Evolutionary conservation across 345 rosid species (phyloP).

Genomic region (Laguncularia racemosa): DNA sequence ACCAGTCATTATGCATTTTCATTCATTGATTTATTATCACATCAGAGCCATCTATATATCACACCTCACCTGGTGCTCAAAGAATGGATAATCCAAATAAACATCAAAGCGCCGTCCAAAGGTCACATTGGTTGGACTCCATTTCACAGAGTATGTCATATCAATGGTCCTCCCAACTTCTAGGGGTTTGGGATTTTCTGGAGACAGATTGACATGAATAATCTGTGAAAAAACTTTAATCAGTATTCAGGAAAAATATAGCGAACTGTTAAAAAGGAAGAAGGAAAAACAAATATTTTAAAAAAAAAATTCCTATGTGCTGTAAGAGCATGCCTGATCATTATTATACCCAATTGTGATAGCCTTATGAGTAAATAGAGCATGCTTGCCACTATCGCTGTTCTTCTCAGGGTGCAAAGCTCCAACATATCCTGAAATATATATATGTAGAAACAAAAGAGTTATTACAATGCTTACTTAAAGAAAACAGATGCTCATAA

Average conservation of each 20-base stretch:
- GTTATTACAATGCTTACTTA: not conserved
- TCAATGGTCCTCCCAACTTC: slow-evolving; percentile 59
- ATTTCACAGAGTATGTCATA: slow-evolving; percentile 78
- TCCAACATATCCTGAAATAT: slow-evolving; percentile 69
- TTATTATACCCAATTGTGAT: slow-evolving; percentile 59
- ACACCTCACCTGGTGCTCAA: slow-evolving; percentile 79
- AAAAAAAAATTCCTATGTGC: not conserved
- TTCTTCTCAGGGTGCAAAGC: slow-evolving; percentile 72
- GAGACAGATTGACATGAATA: slow-evolving; percentile 83
- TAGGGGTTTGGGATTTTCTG: slow-evolving; percentile 70
- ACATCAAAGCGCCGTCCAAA: slow-evolving; percentile 92
- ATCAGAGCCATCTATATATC: no score
- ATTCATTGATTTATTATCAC: no score
- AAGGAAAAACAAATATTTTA: no score
- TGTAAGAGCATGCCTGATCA: slow-evolving; percentile 54
- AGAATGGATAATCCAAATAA: slow-evolving; percentile 87
- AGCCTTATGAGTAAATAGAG: slow-evolving; percentile 73
- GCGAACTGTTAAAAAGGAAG: not conserved
- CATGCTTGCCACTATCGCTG: slow-evolving; percentile 62
- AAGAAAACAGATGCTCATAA: slow-evolving; percentile 14
- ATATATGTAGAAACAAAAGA: not conserved
- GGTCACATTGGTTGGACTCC: slow-evolving; percentile 58
- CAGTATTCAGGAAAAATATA: slow-evolving; percentile 2
- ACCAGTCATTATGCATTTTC: no score
- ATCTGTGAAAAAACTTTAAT: slow-evolving; percentile 26